These are phyloP conservation scores for Talaromyces trachyspermus DNA, from an alignment of 495 filamentous ascomycete genomes.

Conservation along the genomic window DNA sequence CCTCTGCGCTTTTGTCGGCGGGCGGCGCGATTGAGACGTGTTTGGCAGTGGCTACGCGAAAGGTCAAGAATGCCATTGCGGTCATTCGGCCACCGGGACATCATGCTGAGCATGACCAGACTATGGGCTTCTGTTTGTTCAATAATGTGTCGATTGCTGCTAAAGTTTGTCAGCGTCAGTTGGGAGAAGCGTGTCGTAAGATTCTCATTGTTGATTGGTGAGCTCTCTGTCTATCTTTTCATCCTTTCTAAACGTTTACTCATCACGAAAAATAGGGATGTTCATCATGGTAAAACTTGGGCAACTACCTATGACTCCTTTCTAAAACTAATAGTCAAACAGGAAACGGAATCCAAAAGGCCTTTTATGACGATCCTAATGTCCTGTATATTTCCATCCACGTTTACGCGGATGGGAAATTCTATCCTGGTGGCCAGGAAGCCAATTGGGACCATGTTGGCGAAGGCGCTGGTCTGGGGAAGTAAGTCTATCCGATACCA, in stretches of 20 bases:
- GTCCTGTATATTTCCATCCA: constrained; percentile 96
- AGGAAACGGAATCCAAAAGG: constrained; percentile 95
- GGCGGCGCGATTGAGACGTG: constrained; percentile 95
- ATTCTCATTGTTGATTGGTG: constrained; percentile 94
- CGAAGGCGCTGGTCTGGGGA: constrained; percentile 62
- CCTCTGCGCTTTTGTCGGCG: constrained; percentile 75
- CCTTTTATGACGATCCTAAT: constrained; percentile 91
- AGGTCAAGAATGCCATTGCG: constrained; percentile 88
- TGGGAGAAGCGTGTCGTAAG: constrained; percentile 73
- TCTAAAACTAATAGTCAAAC: neutral
- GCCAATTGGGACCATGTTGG: constrained; percentile 76
- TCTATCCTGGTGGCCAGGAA: constrained; percentile 75
- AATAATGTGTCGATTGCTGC: constrained; percentile 94
- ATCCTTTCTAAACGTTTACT: too few relatives aligned
- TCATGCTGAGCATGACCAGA: constrained; percentile 75
- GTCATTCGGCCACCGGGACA: constrained; percentile 93
- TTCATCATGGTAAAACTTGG: constrained; percentile 48
- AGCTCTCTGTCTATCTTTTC: constrained; percentile 25
- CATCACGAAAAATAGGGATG: constrained; percentile 52
- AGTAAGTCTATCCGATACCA: constrained; percentile 25
- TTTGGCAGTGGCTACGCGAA: constrained; percentile 67
- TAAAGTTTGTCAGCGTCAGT: constrained; percentile 68
- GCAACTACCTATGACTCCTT: too few relatives aligned
- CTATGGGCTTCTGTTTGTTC: constrained; percentile 94
- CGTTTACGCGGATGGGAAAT: constrained; percentile 70